Conservation (phyloP, 1,284 basidiomycete genomes). For the Irpex sp. region DNA sequence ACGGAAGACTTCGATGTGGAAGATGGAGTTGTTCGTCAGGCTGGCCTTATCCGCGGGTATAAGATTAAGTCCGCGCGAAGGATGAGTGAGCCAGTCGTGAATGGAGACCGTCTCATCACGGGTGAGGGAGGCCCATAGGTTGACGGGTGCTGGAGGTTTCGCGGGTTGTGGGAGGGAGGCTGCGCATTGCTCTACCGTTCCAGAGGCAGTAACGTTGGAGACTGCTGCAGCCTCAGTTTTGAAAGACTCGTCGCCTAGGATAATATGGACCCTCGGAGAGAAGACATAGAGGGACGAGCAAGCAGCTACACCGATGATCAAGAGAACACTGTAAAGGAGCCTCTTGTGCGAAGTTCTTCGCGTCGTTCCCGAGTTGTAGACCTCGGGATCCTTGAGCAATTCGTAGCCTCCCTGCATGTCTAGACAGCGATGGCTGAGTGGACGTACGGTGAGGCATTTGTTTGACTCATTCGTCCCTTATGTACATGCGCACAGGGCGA, state of each 20-base stretch:
- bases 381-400: conserved; percentile 18
- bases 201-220: neutral
- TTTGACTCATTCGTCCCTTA: neutral
- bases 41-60: conserved; percentile 30
- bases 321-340: conserved; percentile 12
- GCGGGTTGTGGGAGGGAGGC: conserved; percentile 31
- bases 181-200: conserved; percentile 29
- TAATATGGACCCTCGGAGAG: conserved; percentile 5
- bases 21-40: conserved; percentile 46
- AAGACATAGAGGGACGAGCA: conserved; percentile 20
- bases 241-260: conserved; percentile 2
- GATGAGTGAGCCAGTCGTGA: conserved; percentile 42
- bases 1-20: conserved; percentile 44
- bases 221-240: conserved; percentile 1
- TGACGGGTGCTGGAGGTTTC: conserved; percentile 37
- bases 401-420: conserved; percentile 19
- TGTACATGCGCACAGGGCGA: neutral
- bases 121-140: conserved; percentile 46
- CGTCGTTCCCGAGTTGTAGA: neutral
- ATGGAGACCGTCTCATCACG: conserved; percentile 41
- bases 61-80: conserved; percentile 45
- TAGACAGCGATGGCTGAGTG: neutral
- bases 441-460: neutral
- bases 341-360: conserved; percentile 10
- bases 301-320: conserved; percentile 17